Evolutionary conservation across 1,284 basidiomycete species (phyloP).

Genomic region (Irpex sp.): DNA sequence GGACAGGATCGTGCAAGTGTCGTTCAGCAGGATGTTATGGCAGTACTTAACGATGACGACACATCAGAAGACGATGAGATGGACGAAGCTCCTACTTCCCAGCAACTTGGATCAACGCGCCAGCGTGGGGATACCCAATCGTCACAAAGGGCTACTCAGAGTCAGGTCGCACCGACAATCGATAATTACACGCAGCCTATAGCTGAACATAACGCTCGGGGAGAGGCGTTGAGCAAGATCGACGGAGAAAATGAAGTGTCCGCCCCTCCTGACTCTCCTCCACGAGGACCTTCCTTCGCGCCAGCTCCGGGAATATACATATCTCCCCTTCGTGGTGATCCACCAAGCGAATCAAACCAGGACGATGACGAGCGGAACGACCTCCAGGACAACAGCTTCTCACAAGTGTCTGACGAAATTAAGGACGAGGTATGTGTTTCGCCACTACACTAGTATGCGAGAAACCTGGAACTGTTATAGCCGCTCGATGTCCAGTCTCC

Average conservation of each 20-base stretch:
- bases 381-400: background rate
- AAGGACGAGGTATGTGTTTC: background rate
- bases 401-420: background rate
- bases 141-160: too few species aligned
- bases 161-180: too few species aligned
- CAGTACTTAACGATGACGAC: background rate
- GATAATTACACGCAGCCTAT: background rate
- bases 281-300: slow-evolving; percentile 27
- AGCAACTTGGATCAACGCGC: background rate
- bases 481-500: background rate
- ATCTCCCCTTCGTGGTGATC: slow-evolving; percentile 35
- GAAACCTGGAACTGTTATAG: background rate
- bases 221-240: too few species aligned
- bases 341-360: background rate
- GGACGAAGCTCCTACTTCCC: background rate
- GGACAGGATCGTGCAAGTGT: background rate
- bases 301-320: slow-evolving; percentile 40
- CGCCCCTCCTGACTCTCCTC: background rate
- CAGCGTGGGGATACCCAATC: too few species aligned
- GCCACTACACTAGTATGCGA: background rate
- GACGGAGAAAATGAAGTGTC: background rate
- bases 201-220: background rate
- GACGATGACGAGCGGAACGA: background rate
- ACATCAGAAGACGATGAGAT: background rate
- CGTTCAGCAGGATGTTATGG: background rate